Conservation (phyloP, 2,329 filamentous ascomycete genomes). For the Acrocalymma vagum region DNA sequence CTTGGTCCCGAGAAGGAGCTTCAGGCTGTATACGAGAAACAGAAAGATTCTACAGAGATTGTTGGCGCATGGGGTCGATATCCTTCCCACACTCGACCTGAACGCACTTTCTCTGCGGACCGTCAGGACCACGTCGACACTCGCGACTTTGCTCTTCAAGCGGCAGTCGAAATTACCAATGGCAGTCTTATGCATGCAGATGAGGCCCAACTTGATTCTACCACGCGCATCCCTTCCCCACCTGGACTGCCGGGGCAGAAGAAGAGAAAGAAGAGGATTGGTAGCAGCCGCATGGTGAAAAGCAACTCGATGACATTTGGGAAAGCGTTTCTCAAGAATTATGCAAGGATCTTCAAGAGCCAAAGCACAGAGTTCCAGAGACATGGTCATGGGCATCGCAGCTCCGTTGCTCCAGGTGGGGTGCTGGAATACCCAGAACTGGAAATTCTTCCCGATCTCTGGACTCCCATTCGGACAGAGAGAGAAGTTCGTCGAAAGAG, state of each 20-base stretch:
- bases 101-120: constrained; percentile 51
- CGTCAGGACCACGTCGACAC: constrained; percentile 47
- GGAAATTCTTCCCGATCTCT: constrained; percentile 54
- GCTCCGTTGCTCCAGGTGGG: constrained; percentile 51
- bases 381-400: constrained; percentile 55
- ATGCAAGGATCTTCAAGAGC: constrained; percentile 52
- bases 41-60: constrained; percentile 31
- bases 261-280: constrained; percentile 63
- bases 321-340: constrained; percentile 53
- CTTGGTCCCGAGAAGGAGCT: constrained; percentile 15
- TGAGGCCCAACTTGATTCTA: constrained; percentile 37
- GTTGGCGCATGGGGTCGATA: constrained; percentile 56
- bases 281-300: constrained; percentile 73
- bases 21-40: constrained; percentile 31
- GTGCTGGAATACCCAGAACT: constrained; percentile 57
- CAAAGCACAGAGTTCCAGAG: constrained; percentile 48
- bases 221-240: constrained; percentile 25
- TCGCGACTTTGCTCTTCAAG: constrained; percentile 54
- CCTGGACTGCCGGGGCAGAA: constrained; percentile 31
- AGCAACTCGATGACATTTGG: constrained; percentile 53
- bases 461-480: constrained; percentile 21
- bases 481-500: constrained; percentile 11
- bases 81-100: constrained; percentile 54
- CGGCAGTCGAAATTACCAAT: constrained; percentile 33
- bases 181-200: constrained; percentile 18